Evolutionary conservation across 805 yeast genomes (phyloP), one percentile per base, ranked within the genome.

Genomic region (Candida wancherniae): DNA sequence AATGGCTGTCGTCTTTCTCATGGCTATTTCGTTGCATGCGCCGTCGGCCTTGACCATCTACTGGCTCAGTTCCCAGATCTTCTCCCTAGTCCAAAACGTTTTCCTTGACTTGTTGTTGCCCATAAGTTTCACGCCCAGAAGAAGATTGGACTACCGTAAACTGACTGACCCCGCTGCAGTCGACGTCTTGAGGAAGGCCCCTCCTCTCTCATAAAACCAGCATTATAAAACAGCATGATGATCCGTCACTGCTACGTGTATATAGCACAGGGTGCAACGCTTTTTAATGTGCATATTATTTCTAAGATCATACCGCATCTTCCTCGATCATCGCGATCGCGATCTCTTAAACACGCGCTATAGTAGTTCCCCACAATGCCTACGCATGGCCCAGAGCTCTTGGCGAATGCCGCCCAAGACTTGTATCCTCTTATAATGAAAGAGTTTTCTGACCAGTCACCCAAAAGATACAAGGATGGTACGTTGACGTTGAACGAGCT

Each of bases 41-140:
- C 95, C 97, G 0, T 64, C 80, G 17, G 85, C 94, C 0, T 60
- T 88, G 20, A 75, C 81, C 0, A 52, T 86, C n/a, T 90, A 88
- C 58, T 90, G 97, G 98, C 69, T 85, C 18, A 77, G 90, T 26
- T 86, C 96, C 0, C 88, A 86, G 51, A 45, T 70, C 4, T 88
- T 69, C 51, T 87, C 97, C 2, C 58, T 84, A 37, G 39, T 73
- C 0, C 97, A 90, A 47, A 90, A 88, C 52, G 53, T 81, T 9
- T 37, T 82, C 11, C 58, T 90, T 48, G 92, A 88, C 49, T 60
- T 64, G 45, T 55, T 67, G 20, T 58, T 81, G 50, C 95, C 95
- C 1, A 60, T 80, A 14, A 55, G 63, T 28, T 68, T 60, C 44
- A 58, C 72, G 3, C 77, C 80, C 4, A 64, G 64, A 36, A 47